Percentiles rank a stretch among this genome's conserved stretches.
phyloP scores from a whole-genome alignment of 2,329 filamentous ascomycete species.

The Gliomastix tumulicola region DNA sequence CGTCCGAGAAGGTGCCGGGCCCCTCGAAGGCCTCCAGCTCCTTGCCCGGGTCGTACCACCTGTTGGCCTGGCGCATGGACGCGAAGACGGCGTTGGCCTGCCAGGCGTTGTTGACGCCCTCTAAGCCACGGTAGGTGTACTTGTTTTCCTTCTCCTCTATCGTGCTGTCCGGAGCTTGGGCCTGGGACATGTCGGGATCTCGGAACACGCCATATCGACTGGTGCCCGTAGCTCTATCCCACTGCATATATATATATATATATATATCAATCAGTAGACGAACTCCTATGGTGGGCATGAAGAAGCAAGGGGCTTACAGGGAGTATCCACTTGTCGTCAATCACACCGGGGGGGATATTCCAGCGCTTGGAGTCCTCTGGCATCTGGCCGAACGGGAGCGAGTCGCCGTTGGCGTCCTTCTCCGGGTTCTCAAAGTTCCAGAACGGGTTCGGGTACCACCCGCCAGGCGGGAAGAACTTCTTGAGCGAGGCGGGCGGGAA shows the following conservation, averaged over 20 bases:
- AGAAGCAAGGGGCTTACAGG: no score
- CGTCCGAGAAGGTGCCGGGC: slow-evolving; percentile 12
- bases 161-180: no score
- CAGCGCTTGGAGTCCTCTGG: slow-evolving; percentile 6
- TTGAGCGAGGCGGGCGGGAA: neutral
- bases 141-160: no score
- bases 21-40: slow-evolving; percentile 8
- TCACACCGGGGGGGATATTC: slow-evolving; percentile 5
- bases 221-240: slow-evolving; percentile 3
- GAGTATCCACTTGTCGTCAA: slow-evolving; percentile 1
- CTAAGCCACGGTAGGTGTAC: no score
- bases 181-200: neutral
- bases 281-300: no score
- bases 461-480: neutral
- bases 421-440: neutral
- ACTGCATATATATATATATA: neutral
- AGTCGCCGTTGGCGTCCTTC: neutral
- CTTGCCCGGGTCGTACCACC: no score
- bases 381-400: slow-evolving; percentile 7
- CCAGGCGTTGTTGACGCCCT: neutral
- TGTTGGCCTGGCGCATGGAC: neutral
- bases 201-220: neutral
- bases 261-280: neutral
- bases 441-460: neutral
- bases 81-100: neutral